Evolutionary conservation across 148 eudicot genomes (phyloP), one percentile per base, ranked within the genome.

Genomic region (Heliosperma pusillum): DNA sequence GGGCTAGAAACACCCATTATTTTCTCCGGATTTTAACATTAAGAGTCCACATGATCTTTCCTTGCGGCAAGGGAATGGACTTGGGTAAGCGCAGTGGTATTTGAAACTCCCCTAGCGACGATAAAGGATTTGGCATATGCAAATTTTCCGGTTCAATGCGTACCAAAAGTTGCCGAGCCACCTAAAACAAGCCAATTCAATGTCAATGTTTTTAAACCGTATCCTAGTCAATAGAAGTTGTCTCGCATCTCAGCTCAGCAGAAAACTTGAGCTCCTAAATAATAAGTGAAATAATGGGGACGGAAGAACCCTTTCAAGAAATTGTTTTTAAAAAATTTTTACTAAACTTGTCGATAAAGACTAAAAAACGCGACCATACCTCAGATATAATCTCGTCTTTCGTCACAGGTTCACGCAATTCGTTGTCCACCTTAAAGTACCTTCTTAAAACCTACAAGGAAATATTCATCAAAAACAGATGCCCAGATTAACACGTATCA

Each of bases 321-420:
- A n/a, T n/a, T n/a, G n/a, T n/a, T n/a, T n/a, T n/a, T n/a, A n/a
- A n/a, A n/a, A n/a, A n/a, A n/a, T n/a, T n/a, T n/a, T n/a, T n/a
- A n/a, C n/a, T n/a, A n/a, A n/a, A n/a, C n/a, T n/a, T n/a, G 40
- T 33, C 40, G 40, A 47, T 47, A 10, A 15, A 47, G 53, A 15
- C 53, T 47, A 47, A 47, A 42, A 42, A 47, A 10, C 53, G 53
- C 40, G 3, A 33, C 40, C 40, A 33, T 82, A 95, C 97, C 97
- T 95, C 99, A 53, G 92, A 83, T 29, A 95, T 56, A 64, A 95
- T 80, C 78, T 92, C 90, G 27, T 95, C 96, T 85, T 90, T 92
- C 13, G 89, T 86, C 82, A 95, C 97, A 66, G 97, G 97, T 67
- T 83, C 83, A 68, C 93, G 99, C 70, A 95, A 25, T 80, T 92